Evolutionary conservation across 2,329 filamentous ascomycete species (phyloP).

Genomic region (Sporothrix pseudoabietina): DNA sequence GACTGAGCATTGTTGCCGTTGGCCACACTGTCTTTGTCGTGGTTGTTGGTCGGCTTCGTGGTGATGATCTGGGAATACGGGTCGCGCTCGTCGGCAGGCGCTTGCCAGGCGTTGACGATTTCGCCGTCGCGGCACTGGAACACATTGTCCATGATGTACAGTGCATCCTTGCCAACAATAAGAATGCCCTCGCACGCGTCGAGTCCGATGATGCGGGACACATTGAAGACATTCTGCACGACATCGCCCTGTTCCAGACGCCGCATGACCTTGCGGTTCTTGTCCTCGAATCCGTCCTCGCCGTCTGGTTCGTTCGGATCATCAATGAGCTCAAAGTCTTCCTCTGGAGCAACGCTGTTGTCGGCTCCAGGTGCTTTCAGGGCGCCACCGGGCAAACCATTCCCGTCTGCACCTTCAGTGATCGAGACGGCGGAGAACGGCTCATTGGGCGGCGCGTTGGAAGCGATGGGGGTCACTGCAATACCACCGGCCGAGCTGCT

Average conservation of each 20-base stretch:
- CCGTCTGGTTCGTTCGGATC: conserved; percentile 83
- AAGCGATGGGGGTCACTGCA: background rate
- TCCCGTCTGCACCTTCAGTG: background rate
- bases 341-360: conserved; percentile 60
- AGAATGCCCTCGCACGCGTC: conserved; percentile 93
- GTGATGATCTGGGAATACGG: conserved; percentile 94
- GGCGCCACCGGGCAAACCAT: background rate
- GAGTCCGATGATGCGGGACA: conserved; percentile 89
- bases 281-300: conserved; percentile 85
- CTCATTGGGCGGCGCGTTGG: background rate
- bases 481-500: background rate
- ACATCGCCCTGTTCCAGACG: conserved; percentile 87
- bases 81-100: conserved; percentile 87
- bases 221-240: conserved; percentile 91
- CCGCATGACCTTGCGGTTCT: conserved; percentile 96
- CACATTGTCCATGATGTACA: conserved; percentile 95
- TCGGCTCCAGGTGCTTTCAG: conserved; percentile 33
- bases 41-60: conserved; percentile 48
- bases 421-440: background rate
- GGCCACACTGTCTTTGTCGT: conserved; percentile 55
- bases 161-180: conserved; percentile 85
- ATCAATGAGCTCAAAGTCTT: conserved; percentile 94
- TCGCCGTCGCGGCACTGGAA: conserved; percentile 95
- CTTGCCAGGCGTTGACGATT: conserved; percentile 95
- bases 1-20: conserved; percentile 28